Conservation (phyloP, 176 grass and related monocot genomes). For the Carex scoparia region DNA sequence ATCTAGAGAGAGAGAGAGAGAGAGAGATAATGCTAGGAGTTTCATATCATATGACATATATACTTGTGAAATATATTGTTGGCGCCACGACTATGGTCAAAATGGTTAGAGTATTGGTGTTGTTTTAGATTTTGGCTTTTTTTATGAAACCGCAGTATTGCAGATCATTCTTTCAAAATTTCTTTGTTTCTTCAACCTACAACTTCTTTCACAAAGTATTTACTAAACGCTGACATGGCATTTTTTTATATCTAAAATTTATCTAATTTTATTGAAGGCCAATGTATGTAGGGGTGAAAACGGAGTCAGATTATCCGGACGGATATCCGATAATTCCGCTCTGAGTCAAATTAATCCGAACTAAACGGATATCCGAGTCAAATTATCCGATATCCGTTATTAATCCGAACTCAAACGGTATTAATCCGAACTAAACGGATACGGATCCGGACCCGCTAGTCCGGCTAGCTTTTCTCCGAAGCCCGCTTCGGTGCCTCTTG, state of each 20-base stretch:
- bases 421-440: too few species aligned
- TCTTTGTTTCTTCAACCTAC: not conserved
- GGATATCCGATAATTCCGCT: too few species aligned
- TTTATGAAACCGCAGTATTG: not conserved
- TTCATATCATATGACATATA: not conserved
- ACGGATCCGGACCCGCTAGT: too few species aligned
- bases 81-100: constrained; percentile 8
- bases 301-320: too few species aligned
- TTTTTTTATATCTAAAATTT: not conserved
- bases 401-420: too few species aligned
- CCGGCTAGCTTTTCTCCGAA: too few species aligned
- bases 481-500: too few species aligned
- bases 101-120: not conserved
- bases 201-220: not conserved
- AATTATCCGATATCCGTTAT: too few species aligned
- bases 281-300: too few species aligned
- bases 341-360: too few species aligned
- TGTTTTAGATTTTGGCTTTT: not conserved
- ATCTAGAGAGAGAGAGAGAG: not conserved
- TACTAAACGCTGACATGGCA: not conserved
- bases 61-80: constrained; percentile 8
- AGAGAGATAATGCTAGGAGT: not conserved
- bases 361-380: too few species aligned
- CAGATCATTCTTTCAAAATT: not conserved
- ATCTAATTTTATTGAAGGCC: not conserved